Percentiles rank a stretch among this genome's conserved stretches.
Conservation (phyloP, 2,329 filamentous ascomycete species). For the Botrytis tulipae region DNA sequence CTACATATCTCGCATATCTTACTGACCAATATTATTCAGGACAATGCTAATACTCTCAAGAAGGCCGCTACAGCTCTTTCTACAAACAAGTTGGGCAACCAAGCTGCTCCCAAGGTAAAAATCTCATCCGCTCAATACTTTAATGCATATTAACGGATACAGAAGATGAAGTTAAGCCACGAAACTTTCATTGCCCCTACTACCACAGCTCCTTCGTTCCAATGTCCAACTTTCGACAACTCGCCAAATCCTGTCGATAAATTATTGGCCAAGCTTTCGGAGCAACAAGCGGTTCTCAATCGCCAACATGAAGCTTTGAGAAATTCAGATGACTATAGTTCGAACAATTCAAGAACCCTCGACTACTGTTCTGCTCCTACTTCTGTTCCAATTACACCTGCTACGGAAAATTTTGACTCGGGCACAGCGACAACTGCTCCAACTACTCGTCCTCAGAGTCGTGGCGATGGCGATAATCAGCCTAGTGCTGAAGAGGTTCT, state of each 20-base stretch:
- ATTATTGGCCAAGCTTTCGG: constrained; percentile 69
- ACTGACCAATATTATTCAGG: constrained; percentile 28
- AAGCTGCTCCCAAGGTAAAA: constrained; percentile 52
- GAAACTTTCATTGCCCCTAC: constrained; percentile 34
- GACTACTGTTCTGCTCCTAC: constrained; percentile 50
- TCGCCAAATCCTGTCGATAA: constrained; percentile 64
- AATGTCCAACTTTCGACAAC: constrained; percentile 33
- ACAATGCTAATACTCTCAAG: constrained; percentile 34
- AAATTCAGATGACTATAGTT: constrained; percentile 32
- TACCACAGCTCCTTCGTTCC: not conserved
- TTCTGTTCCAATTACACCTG: constrained; percentile 62
- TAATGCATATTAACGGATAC: constrained; percentile 36
- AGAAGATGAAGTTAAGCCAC: constrained; percentile 51
- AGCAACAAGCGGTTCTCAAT: constrained; percentile 62
- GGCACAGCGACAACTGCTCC: constrained; percentile 43
- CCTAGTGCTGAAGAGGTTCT: constrained; percentile 56
- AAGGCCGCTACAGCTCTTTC: constrained; percentile 46
- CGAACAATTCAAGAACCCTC: constrained; percentile 35
- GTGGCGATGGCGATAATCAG: constrained; percentile 42
- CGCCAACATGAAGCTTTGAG: constrained; percentile 58
- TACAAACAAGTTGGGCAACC: constrained; percentile 56
- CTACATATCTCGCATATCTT: constrained; percentile 17
- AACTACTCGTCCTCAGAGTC: constrained; percentile 53
- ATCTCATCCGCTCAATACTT: constrained; percentile 7
- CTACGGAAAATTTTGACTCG: constrained; percentile 51